Percentiles rank a stretch among this genome's conserved stretches.
Conservation (phyloP, 2,329 filamentous ascomycete genomes). For the Juglanconis sp. region DNA sequence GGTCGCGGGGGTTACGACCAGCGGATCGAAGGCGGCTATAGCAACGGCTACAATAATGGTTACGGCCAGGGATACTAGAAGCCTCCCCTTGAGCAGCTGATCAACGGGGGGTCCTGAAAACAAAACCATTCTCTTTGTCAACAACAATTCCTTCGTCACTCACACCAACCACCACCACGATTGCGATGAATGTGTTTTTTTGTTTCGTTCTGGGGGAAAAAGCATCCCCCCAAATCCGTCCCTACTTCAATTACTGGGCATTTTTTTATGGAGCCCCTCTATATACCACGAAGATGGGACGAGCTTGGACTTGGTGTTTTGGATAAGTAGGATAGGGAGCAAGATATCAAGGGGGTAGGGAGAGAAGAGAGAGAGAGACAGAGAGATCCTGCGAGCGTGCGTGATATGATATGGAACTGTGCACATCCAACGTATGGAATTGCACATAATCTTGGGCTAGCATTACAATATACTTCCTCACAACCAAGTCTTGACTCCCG, state of each 20-base stretch:
- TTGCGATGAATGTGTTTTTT: conserved; percentile 18
- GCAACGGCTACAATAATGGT: conserved; percentile 4
- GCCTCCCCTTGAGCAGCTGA: background rate
- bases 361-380: background rate
- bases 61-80: background rate
- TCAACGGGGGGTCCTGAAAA: background rate
- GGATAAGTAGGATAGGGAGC: background rate
- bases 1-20: conserved; percentile 8
- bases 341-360: background rate
- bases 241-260: background rate
- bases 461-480: conserved; percentile 16
- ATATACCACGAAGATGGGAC: conserved; percentile 11
- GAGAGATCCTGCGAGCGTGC: background rate
- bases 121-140: conserved; percentile 11
- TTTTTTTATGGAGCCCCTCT: background rate
- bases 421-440: conserved; percentile 4
- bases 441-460: conserved; percentile 20
- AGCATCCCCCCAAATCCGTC: background rate
- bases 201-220: conserved; percentile 4
- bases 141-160: conserved; percentile 14
- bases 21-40: conserved; percentile 2
- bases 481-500: background rate
- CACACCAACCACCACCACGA: conserved; percentile 10
- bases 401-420: conserved; percentile 1
- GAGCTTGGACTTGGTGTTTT: background rate